Evolutionary conservation across 495 filamentous ascomycete genomes (phyloP).

Genomic region (Xylaria intraflava): DNA sequence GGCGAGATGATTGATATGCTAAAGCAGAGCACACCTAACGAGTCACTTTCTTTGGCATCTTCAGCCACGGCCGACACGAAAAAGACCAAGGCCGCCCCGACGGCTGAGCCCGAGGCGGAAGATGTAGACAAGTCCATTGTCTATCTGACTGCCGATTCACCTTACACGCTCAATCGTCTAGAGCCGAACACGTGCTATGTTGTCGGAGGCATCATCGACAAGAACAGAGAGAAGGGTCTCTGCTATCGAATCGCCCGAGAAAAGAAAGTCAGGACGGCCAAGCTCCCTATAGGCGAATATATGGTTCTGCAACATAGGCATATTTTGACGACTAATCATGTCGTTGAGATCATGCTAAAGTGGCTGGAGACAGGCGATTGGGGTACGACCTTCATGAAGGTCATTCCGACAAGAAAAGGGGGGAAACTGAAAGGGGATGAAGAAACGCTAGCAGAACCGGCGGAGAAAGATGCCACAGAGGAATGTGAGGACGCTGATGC

Average conservation of each 20-base stretch:
- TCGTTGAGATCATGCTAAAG: slow-evolving; percentile 88
- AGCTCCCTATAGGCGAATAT: slow-evolving; percentile 85
- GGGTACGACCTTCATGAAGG: slow-evolving; percentile 78
- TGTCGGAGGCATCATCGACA: slow-evolving; percentile 89
- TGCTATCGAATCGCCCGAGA: slow-evolving; percentile 78
- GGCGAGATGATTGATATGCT: slow-evolving; percentile 52
- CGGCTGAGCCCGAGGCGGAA: slow-evolving; percentile 26
- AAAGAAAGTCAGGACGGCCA: slow-evolving; percentile 74
- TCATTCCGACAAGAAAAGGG: slow-evolving; percentile 81
- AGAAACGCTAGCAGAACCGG: slow-evolving; percentile 17
- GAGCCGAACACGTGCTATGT: slow-evolving; percentile 86
- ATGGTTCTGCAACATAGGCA: slow-evolving; percentile 79
- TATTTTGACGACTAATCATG: slow-evolving; percentile 88
- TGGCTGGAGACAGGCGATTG: slow-evolving; percentile 88
- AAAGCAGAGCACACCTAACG: slow-evolving; percentile 32
- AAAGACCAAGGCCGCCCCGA: slow-evolving; percentile 10
- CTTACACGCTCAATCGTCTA: slow-evolving; percentile 68
- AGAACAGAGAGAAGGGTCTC: slow-evolving; percentile 88
- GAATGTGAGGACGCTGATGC: background rate
- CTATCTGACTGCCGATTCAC: slow-evolving; percentile 83
- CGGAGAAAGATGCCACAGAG: slow-evolving; percentile 17
- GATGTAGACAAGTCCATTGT: slow-evolving; percentile 50
- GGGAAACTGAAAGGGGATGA: slow-evolving; percentile 44
- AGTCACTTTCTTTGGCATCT: slow-evolving; percentile 16
- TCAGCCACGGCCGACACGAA: slow-evolving; percentile 7